phyloP scores from a whole-genome alignment of 1,139 yeast genomes.

The Pichia sp. region DNA sequence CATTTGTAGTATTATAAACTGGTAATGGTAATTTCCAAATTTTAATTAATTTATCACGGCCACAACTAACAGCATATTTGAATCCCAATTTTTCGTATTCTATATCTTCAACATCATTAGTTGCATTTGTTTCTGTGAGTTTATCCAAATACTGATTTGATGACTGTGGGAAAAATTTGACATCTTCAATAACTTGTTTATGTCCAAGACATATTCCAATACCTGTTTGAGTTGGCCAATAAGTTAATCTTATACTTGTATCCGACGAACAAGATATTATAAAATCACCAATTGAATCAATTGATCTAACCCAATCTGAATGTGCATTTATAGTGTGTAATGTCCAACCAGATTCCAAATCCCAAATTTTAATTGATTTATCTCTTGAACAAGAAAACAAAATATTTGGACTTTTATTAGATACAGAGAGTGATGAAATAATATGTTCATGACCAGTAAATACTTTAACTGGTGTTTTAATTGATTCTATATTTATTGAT shows the following conservation, averaged over 20 bases:
- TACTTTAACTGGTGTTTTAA: slow-evolving; percentile 46
- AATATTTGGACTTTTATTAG: slow-evolving; percentile 35
- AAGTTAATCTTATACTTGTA: slow-evolving; percentile 62
- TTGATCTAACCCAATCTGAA: slow-evolving; percentile 83
- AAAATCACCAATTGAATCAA: slow-evolving; percentile 38
- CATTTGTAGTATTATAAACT: slow-evolving; percentile 36
- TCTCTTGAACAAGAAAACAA: slow-evolving; percentile 78
- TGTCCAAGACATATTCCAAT: slow-evolving; percentile 68
- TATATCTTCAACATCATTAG: slow-evolving; percentile 2
- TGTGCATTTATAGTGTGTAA: slow-evolving; percentile 66
- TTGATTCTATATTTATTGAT: neutral
- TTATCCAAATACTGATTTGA: slow-evolving; percentile 48
- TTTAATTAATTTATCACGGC: slow-evolving; percentile 70
- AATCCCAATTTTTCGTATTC: slow-evolving; percentile 41
- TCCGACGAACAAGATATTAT: slow-evolving; percentile 78
- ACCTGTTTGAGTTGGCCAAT: slow-evolving; percentile 61
- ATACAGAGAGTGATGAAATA: slow-evolving; percentile 59
- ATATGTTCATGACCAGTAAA: slow-evolving; percentile 90
- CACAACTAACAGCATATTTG: slow-evolving; percentile 70
- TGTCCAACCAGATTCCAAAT: slow-evolving; percentile 62
- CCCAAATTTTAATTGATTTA: slow-evolving; percentile 70
- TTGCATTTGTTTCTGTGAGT: slow-evolving; percentile 21
- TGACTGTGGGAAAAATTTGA: slow-evolving; percentile 55
- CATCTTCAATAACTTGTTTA: slow-evolving; percentile 75
- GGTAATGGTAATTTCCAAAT: slow-evolving; percentile 76